Conservation (phyloP, 2,329 filamentous ascomycete genomes). For the Cordyceps sp. region DNA sequence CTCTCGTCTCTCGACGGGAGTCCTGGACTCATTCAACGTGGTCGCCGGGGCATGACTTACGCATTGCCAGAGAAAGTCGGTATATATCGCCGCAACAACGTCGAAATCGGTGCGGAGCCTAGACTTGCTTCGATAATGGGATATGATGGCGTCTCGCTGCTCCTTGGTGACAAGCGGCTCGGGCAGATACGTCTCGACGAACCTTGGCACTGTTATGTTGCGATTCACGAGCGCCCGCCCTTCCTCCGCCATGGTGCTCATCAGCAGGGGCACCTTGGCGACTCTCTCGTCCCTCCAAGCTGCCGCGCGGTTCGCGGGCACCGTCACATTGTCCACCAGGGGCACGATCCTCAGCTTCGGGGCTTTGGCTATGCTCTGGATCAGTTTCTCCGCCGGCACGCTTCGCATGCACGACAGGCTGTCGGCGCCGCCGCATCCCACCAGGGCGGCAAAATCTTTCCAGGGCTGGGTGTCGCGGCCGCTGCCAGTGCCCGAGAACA, state of each 20-base stretch:
- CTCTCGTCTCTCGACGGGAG: too few relatives aligned
- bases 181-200: constrained; percentile 6
- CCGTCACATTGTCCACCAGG: constrained; percentile 6
- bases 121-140: constrained; percentile 5
- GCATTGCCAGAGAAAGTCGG: constrained; percentile 11
- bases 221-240: constrained; percentile 8
- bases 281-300: constrained; percentile 7
- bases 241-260: constrained; percentile 10
- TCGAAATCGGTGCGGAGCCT: constrained; percentile 8
- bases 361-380: constrained; percentile 3
- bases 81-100: constrained; percentile 9
- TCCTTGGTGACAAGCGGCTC: constrained; percentile 3
- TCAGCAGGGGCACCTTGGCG: constrained; percentile 9
- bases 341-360: constrained; percentile 5
- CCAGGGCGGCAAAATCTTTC: constrained; percentile 3
- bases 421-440: constrained; percentile 5
- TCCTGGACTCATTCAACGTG: background rate
- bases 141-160: constrained; percentile 5
- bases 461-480: constrained; percentile 4
- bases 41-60: constrained; percentile 5
- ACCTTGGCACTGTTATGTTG: constrained; percentile 7
- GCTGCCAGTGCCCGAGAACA: constrained; percentile 3
- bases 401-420: constrained; percentile 8
- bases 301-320: constrained; percentile 4
- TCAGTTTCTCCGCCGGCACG: constrained; percentile 4